Base-by-base conservation (phyloP, 225 moss, liverwort and hornwort species). In the Polytrichum formosum region DNA sequence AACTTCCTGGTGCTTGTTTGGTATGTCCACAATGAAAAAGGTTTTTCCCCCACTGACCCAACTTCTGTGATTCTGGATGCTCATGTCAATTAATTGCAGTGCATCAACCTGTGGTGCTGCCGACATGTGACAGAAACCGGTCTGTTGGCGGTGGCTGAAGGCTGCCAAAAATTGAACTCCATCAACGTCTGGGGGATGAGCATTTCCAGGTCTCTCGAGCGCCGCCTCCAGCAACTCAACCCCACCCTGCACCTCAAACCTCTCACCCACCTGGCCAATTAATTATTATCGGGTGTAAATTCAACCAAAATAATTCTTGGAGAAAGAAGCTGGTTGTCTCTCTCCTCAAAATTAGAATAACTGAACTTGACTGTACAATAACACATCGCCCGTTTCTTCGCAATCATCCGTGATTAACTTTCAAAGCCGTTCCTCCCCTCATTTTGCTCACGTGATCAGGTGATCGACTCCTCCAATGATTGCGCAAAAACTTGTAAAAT, bases 121-220 rank as follows among this genome's bases (percentile, higher is more conserved):
- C 80, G 86, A 56, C 91, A 97, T 61, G 92, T 94, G 60, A 97
- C 92, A 6, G 92, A 92, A 79, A 30, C 75, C 2, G 88, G 93
- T 53, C 79, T 97, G 23, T 68, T 92, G 21, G 85, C 91, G 0
- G 65, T 92, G 29, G 92, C 79, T 17, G 66, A 71, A 19, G 89
- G 84, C 7, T 97, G 93, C 54, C 71, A 61, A 2, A 70, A 83
- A 56, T 84, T 97, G 0, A 64, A 26, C 29, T 89, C 82, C 54
- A 92, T 97, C 74, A 97, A 97, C 13, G 87, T 93, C 1, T 93
- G 93, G 91, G 93, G 96, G 27, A 87, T 97, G 93, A 89, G 83
- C 74, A 88, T 92, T 26, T 87, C 93, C 6, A 74, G 70, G 6
- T 56, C 81, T 5, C 94, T 87, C 69, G 90, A 90, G 26, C 78